Conservation (phyloP, 352 stramenopile species). For the Globisporangium carolinianum region DNA sequence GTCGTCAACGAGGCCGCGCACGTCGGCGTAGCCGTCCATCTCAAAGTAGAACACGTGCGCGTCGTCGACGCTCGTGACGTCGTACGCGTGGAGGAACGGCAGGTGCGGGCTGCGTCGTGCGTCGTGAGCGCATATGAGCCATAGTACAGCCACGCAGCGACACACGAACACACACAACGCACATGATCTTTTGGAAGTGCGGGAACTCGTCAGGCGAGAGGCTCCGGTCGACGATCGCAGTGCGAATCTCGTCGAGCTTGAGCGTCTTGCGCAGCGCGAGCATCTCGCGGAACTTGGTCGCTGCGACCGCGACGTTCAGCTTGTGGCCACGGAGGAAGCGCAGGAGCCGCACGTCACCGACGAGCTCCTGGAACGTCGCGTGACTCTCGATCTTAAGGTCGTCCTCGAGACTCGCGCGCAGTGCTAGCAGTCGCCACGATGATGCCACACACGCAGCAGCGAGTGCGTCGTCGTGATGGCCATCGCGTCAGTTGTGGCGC, state of each 20-base stretch:
- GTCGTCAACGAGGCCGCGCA: slow-evolving; percentile 47
- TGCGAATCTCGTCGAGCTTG: slow-evolving; percentile 50
- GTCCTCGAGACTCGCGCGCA: slow-evolving; percentile 54
- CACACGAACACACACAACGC: not conserved
- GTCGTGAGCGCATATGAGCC: not conserved
- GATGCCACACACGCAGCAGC: not conserved
- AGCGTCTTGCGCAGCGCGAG: slow-evolving; percentile 48
- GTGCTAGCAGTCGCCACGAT: slow-evolving; percentile 15
- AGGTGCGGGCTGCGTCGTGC: slow-evolving; percentile 25
- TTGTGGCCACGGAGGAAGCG: slow-evolving; percentile 71
- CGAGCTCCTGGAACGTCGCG: slow-evolving; percentile 38
- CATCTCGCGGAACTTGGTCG: slow-evolving; percentile 63
- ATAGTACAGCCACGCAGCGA: not conserved
- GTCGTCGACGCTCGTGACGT: slow-evolving; percentile 31
- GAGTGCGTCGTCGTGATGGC: not conserved
- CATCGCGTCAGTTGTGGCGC: not conserved
- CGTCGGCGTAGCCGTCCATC: slow-evolving; percentile 58
- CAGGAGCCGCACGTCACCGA: slow-evolving; percentile 54
- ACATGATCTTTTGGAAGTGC: slow-evolving; percentile 64
- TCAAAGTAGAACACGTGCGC: slow-evolving; percentile 63
- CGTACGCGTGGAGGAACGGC: slow-evolving; percentile 56
- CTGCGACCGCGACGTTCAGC: slow-evolving; percentile 57
- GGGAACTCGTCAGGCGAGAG: slow-evolving; percentile 51
- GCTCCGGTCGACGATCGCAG: slow-evolving; percentile 41
- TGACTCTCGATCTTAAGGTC: slow-evolving; percentile 35